Percentiles rank a stretch among this genome's conserved stretches.
phyloP scores from a whole-genome alignment of 768 basidiomycete species.

The Serendipita sp. region DNA sequence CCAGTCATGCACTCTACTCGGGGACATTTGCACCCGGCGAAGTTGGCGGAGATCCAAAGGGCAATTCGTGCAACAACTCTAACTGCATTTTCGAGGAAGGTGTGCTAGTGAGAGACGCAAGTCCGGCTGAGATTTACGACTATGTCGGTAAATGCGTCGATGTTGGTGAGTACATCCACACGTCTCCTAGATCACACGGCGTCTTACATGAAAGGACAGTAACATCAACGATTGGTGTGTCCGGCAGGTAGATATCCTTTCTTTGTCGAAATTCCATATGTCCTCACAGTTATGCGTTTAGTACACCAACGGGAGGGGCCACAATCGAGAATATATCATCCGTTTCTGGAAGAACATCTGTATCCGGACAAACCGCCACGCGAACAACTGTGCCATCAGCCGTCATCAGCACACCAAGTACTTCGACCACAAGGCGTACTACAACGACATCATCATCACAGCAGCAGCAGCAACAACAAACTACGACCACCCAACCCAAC shows the following conservation, averaged over 20 bases:
- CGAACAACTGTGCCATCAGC: too few relatives aligned
- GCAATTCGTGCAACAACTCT: not conserved
- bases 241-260: not conserved
- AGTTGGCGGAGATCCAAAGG: not conserved
- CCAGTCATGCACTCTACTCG: not conserved
- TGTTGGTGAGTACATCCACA: not conserved
- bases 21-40: not conserved
- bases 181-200: not conserved
- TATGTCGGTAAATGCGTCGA: not conserved
- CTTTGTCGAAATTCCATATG: not conserved
- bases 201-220: not conserved
- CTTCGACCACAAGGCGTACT: not conserved
- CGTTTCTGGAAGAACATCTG: too few relatives aligned
- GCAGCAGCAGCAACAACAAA: not conserved
- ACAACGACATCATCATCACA: not conserved
- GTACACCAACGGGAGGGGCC: not conserved
- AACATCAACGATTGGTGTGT: not conserved
- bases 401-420: too few relatives aligned
- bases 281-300: not conserved
- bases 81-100: not conserved
- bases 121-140: constrained; percentile 1
- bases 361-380: too few relatives aligned
- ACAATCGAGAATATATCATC: not conserved
- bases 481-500: not conserved
- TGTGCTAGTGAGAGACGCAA: not conserved